Base-by-base conservation (phyloP, 2,329 filamentous ascomycete species). In the Apiospora saccharicola region DNA sequence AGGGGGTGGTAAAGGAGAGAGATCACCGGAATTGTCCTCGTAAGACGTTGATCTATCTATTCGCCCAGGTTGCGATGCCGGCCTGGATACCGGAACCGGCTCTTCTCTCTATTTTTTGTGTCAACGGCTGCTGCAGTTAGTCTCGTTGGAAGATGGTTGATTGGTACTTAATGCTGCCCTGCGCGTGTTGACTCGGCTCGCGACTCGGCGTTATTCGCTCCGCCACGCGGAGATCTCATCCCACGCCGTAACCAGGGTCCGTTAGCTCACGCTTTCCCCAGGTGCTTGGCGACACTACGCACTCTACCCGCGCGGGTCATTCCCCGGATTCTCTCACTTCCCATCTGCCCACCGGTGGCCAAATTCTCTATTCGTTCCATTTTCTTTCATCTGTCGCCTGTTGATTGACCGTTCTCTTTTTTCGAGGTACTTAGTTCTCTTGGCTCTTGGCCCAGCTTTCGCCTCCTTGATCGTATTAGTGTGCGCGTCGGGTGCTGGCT, bases 401-500 rank as follows among this genome's bases (percentile, higher is more conserved):
- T 10, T 24, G 13, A 34, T 12, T 19, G 2, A 14, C 26, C 24
- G 24, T 12, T 30, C 16, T 8, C 53, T n/a, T 14, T 1, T 14
- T 7, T 34, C 30, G 30, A n/a, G 34, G n/a, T 13, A 13, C n/a
- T 34, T 57, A 10, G 37, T 4, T 14, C 22, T 41, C 57, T 64
- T 37, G 57, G 57, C 34, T 41, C 22, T 14, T 12, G 24, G 49
- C 49, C n/a, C n/a, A n/a, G n/a, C n/a, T 51, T n/a, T 61, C 8
- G 53, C 53, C 19, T 37, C 8, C 16, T 61, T 14, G 22, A 19
- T 37, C 57, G 46, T 49, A 10, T 37, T 19, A n/a, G 34, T n/a
- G 53, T n/a, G 57, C 22, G 30, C n/a, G n/a, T 64, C 57, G 57
- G 57, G 57, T 64, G 57, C 57, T 30, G 57, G 34, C 57, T 64